These are phyloP conservation scores for Kodamaea restingae DNA, from an alignment of 805 yeast genomes.

Conservation along the genomic window DNA sequence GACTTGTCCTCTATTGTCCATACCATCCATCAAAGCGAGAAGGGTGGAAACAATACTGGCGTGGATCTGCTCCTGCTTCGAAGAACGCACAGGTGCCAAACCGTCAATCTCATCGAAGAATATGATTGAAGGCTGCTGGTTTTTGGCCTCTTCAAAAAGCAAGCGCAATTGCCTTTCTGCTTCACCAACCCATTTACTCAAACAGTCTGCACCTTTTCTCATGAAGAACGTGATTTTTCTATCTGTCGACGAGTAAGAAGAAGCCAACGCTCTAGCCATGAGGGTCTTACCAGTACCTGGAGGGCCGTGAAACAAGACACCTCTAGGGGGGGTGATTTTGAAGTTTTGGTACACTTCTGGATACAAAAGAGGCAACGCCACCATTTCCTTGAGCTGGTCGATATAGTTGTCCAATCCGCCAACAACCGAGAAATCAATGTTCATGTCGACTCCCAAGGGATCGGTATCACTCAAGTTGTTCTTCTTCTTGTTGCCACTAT, in stretches of 20 bases:
- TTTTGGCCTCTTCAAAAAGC: constrained; percentile 91
- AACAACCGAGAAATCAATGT: constrained; percentile 75
- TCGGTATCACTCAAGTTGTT: constrained; percentile 79
- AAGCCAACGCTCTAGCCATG: constrained; percentile 96
- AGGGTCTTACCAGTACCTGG: constrained; percentile 99
- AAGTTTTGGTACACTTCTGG: constrained; percentile 92
- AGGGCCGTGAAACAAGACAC: constrained; percentile 96
- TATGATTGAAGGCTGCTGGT: constrained; percentile 92
- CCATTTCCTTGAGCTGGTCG: constrained; percentile 94
- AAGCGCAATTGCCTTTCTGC: constrained; percentile 92
- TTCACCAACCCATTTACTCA: constrained; percentile 98
- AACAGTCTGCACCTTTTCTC: constrained; percentile 97
- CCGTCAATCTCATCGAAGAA: constrained; percentile 99
- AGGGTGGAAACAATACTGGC: constrained; percentile 95
- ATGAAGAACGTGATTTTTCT: constrained; percentile 91
- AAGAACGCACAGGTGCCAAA: constrained; percentile 93
- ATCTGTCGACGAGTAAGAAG: constrained; percentile 82
- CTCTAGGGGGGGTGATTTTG: constrained; percentile 92
- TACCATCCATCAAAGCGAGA: constrained; percentile 96
- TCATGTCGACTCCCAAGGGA: constrained; percentile 87
- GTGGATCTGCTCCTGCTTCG: constrained; percentile 97
- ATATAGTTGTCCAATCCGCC: constrained; percentile 93
- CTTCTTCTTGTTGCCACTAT: constrained; percentile 43
- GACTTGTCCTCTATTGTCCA: constrained; percentile 98
- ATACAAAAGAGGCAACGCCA: constrained; percentile 83